Conservation (phyloP, 208 protist genomes). For the Trypanosoma lewisi region DNA sequence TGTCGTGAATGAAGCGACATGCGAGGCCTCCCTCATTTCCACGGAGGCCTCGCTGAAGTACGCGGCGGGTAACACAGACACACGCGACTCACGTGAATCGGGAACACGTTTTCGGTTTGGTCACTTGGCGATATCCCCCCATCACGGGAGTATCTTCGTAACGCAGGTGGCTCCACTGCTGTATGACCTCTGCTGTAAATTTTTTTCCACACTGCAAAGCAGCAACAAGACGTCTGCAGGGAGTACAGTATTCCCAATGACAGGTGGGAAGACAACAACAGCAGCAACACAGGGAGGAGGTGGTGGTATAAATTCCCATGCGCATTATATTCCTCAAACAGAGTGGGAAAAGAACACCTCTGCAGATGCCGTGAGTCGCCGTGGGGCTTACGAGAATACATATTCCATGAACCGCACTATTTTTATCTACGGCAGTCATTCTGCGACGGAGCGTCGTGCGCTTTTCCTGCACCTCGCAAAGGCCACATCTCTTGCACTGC, state of each 20-base stretch:
- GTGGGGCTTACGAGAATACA: not conserved
- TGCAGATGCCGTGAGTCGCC: not conserved
- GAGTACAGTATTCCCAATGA: not conserved
- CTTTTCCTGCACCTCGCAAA: slow-evolving; percentile 26
- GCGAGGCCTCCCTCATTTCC: slow-evolving; percentile 21
- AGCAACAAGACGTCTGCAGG: not conserved
- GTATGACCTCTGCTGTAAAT: slow-evolving; percentile 26
- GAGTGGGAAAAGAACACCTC: not conserved
- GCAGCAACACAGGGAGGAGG: too few species aligned
- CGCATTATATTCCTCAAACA: slow-evolving; percentile 1
- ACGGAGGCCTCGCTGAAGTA: slow-evolving; percentile 19
- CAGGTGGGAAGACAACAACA: not conserved
- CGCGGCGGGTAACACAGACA: not conserved
- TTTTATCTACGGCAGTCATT: slow-evolving; percentile 26
- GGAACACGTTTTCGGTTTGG: slow-evolving; percentile 27
- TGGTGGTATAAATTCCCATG: not conserved
- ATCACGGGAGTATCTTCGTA: slow-evolving; percentile 30
- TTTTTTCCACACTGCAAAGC: slow-evolving; percentile 1
- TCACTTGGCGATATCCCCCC: slow-evolving; percentile 30
- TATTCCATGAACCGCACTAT: slow-evolving; percentile 15
- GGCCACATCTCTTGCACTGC: slow-evolving; percentile 4
- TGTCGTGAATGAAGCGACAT: slow-evolving; percentile 22
- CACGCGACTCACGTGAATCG: not conserved
- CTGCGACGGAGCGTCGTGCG: slow-evolving; percentile 20
- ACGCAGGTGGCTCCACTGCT: slow-evolving; percentile 28